phyloP scores from a whole-genome alignment of 192 early-diverging fungal genomes.

The Rhizophagus sp. region DNA sequence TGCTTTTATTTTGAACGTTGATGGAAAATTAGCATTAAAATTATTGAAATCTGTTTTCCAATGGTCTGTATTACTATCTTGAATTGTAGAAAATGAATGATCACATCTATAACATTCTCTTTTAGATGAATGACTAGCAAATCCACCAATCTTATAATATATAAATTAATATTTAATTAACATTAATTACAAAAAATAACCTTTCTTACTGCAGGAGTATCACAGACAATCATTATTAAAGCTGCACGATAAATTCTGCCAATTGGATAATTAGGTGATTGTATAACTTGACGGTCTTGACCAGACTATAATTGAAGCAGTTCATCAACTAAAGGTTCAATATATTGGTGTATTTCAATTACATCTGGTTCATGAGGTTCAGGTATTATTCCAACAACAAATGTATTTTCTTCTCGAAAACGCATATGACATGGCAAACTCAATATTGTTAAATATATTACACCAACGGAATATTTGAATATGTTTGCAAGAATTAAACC shows the following conservation, averaged over 20 bases:
- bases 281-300: not conserved
- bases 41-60: not conserved
- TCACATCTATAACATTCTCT: not conserved
- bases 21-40: not conserved
- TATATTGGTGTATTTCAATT: conserved; percentile 7
- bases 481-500: not conserved
- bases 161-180: too few relatives aligned
- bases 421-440: not conserved
- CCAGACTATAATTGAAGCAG: conserved; percentile 8
- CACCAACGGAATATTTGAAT: not conserved
- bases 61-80: not conserved
- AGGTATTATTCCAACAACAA: not conserved
- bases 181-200: not conserved
- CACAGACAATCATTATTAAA: not conserved
- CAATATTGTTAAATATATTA: conserved; percentile 1
- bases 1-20: not conserved
- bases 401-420: not conserved
- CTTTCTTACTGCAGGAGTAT: not conserved
- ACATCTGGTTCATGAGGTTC: not conserved
- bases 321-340: conserved; percentile 5
- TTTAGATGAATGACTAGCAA: not conserved
- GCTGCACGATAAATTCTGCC: not conserved
- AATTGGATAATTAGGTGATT: not conserved
- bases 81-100: not conserved
- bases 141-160: not conserved